Base-by-base conservation (phyloP, 305 asterid genomes). In the Andrographis paniculata region DNA sequence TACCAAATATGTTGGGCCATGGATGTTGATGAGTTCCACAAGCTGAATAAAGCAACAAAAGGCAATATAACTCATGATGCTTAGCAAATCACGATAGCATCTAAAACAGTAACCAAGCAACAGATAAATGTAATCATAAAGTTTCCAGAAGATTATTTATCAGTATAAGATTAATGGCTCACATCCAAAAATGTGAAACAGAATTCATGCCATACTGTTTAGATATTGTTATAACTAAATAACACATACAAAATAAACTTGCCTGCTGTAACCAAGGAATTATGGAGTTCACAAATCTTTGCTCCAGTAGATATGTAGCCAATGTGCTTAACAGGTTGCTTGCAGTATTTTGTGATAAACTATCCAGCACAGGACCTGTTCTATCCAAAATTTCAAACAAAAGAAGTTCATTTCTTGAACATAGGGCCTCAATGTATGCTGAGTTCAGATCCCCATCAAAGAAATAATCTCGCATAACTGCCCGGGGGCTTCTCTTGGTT, bases 241-340 rank as follows among this genome's bases (percentile, higher is more conserved):
- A 23, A 28, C 2, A 17, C 21, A 48, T 27, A 56, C 19, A 28
- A 17, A 57, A 53, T 53, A 46, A 48, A 76, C 84, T 73, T 78
- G 63, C 98, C 98, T 89, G 96, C 63, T 83, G 91, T 67, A 89
- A 57, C 98, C 98, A 89, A 55, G 98, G 98, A 53, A 86, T 69
- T 21, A 86, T 78, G 23, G 77, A 74, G 62, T 63, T 78, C 69
- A 73, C 65, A 57, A 74, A 89, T 65, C 85, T 75, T 72, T 82
- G 92, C 53, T 80, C 94, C 60, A 65, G 61, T 50, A 86, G 67
- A 68, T 69, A 77, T 45, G 71, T 59, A 36, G 88, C 87, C 65
- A 89, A 66, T 42, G 66, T 69, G 66, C 74, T 74, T 56, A 89
- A 56, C 52, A 89, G 68, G 48, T 75, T 77, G 42, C 76, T 64